phyloP scores from a whole-genome alignment of 345 rosid species.

The Rhodomyrtus tomentosa region DNA sequence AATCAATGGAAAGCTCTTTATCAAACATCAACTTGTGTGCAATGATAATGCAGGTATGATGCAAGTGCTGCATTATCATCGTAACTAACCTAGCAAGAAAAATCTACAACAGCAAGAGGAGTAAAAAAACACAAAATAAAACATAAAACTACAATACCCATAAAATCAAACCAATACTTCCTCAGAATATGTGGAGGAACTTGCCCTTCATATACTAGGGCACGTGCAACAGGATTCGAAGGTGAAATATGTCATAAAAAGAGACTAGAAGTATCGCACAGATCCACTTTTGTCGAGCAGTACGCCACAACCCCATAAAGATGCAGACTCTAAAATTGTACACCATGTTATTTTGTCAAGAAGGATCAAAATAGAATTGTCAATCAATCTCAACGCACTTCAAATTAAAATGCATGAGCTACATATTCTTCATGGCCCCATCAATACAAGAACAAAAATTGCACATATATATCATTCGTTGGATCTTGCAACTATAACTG shows the following conservation, averaged over 20 bases:
- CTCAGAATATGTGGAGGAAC: neutral
- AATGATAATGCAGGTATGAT: neutral
- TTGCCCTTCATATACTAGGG: neutral
- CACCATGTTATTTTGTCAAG: neutral
- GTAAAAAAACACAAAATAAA: neutral
- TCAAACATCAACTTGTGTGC: neutral
- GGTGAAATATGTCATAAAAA: neutral
- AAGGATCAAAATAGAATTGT: neutral
- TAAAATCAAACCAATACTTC: neutral
- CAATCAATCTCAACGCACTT: neutral
- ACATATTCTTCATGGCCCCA: neutral
- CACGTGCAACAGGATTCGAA: neutral
- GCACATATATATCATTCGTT: neutral
- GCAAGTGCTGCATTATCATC: neutral
- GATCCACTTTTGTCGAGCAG: neutral
- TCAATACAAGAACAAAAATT: neutral
- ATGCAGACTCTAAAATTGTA: neutral
- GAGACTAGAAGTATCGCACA: neutral
- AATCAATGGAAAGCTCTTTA: conserved; percentile 1
- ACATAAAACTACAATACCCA: neutral
- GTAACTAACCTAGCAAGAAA: neutral
- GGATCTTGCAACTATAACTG: neutral
- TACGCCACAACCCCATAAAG: neutral
- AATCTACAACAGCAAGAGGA: neutral
- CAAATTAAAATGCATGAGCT: neutral